phyloP scores from a whole-genome alignment of 2,329 filamentous ascomycete species.

The Trichophyton equinum region DNA sequence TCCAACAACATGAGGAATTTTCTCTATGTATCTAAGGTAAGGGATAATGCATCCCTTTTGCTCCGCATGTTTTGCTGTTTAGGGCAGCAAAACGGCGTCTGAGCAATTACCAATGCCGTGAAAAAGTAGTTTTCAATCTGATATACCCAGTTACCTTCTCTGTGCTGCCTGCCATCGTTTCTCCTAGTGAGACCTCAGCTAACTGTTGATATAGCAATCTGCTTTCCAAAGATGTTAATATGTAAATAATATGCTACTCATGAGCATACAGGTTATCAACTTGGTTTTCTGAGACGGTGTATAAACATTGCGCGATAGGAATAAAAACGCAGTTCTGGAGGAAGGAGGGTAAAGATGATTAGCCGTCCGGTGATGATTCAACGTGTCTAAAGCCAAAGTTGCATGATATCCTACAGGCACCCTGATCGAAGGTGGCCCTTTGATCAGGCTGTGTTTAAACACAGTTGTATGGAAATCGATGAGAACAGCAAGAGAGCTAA shows the following conservation, averaged over 20 bases:
- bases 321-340: too few species aligned
- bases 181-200: not conserved
- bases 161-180: not conserved
- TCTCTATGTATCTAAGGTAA: not conserved
- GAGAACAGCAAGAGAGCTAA: slow-evolving; percentile 35
- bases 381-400: slow-evolving; percentile 35
- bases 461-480: slow-evolving; percentile 28
- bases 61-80: slow-evolving; percentile 14
- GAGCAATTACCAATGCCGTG: slow-evolving; percentile 28
- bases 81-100: slow-evolving; percentile 19
- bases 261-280: not conserved
- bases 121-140: slow-evolving; percentile 36
- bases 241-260: too few species aligned
- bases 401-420: slow-evolving; percentile 30
- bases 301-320: not conserved
- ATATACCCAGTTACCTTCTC: slow-evolving; percentile 8
- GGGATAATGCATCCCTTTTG: slow-evolving; percentile 4
- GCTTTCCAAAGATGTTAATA: not conserved
- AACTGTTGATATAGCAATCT: not conserved
- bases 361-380: slow-evolving; percentile 27
- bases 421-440: not conserved
- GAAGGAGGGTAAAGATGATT: not conserved
- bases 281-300: too few species aligned
- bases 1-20: not conserved
- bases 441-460: not conserved